Evolutionary conservation across 345 rosid species (phyloP), one percentile per base, ranked within the genome.

Genomic region (Camelina laxa): DNA sequence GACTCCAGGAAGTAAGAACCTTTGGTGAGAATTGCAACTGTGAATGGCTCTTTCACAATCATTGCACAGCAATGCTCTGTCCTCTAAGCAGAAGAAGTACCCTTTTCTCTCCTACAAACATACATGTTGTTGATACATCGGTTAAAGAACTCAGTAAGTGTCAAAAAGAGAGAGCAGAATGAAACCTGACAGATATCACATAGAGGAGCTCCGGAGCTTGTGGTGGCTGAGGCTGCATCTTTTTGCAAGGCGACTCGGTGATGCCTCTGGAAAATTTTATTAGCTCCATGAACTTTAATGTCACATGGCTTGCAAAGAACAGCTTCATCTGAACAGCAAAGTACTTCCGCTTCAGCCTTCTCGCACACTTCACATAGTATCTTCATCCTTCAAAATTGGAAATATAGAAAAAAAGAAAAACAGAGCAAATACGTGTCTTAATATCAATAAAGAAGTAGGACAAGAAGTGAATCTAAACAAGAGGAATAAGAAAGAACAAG

Each of bases 281-380:
- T 82, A 59, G 81, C 81, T 19, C 75, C 79, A 64, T 82, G 85
- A n/a, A 82, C 51, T 6, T 67, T 73, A 56, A 47, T 49, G 74
- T 82, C 85, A 51, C 83, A 82, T n/a, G 71, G 75, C 72, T 70
- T 79, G 30, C 85, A 82, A 69, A 82, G 81, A 58, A 71, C 83
- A 50, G 79, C 81, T 74, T 82, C 81, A 67, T 82, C 83, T 12
- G 85, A 78, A 53, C 79, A 82, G 42, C 85, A 82, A 4, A 79
- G 60, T 48, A 82, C 77, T 81, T 73, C 69, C n/a, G 83, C 85
- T 75, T 79, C 85, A 10, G 79, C 81, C 47, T 60, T 74, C 17
- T 82, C 83, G n/a, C 83, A 82, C 14, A 71, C 81, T 65, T 79
- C 82, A 15, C 81, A 79, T 44, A 69, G 83, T 65, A 79, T 76